Evolutionary conservation across 345 rosid genomes (phyloP).

Genomic region (Eucalyptus pauciflora): DNA sequence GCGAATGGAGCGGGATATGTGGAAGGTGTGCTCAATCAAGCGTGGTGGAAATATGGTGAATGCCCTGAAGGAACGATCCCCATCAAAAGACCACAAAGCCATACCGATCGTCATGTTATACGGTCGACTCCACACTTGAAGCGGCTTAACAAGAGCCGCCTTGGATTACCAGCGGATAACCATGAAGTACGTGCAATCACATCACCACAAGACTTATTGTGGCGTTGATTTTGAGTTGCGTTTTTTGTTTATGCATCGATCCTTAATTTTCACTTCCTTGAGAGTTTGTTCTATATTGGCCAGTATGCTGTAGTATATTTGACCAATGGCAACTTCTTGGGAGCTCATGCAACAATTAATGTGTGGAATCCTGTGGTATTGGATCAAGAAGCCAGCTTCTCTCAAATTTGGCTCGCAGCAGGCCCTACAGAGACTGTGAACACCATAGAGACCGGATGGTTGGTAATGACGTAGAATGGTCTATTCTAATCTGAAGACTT

Average conservation of each 20-base stretch:
- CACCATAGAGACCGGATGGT: neutral
- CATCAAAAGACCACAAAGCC: neutral
- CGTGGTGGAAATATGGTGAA: neutral
- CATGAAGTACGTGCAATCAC: neutral
- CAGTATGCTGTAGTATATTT: neutral
- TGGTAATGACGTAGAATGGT: neutral
- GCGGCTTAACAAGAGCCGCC: neutral
- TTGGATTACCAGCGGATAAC: no score
- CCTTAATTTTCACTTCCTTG: neutral
- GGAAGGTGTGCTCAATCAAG: neutral
- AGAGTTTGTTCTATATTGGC: neutral
- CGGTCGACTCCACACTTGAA: neutral
- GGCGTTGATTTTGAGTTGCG: neutral
- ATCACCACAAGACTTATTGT: neutral
- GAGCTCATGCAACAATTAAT: neutral
- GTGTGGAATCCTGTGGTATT: neutral
- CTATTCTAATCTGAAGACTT: neutral
- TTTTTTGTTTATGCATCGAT: neutral
- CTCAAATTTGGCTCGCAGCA: neutral
- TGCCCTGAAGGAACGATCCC: neutral
- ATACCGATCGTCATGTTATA: neutral
- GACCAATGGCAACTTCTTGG: neutral
- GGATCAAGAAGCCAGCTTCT: neutral
- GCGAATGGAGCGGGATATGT: neutral
- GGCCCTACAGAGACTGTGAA: neutral